Base-by-base conservation (phyloP, 176 grass and related monocot species). In the Pharus latifolius region DNA sequence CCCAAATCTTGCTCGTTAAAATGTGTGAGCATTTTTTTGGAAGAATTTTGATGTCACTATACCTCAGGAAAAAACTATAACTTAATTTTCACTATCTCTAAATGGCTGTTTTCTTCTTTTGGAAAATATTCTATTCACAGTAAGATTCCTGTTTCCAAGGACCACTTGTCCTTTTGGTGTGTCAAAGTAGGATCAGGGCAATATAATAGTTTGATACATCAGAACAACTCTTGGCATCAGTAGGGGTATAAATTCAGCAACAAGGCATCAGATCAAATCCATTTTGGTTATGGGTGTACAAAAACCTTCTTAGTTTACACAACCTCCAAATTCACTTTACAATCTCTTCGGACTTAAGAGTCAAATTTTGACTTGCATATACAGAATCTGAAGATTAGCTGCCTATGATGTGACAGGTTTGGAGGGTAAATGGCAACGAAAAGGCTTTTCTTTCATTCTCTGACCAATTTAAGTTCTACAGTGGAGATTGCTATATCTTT, bases 381-480 rank as follows among this genome's bases (percentile, higher is more conserved):
- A 35, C 4, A 16, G 3, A 82, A 56, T 74, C 75, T 74, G 35
- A 79, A 67, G 54, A n/a, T 73, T 63, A 14, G 24, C n/a, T 41
- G 32, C 20, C n/a, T n/a, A n/a, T n/a, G n/a, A 7, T 78, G 44
- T 73, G 65, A 32, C 64, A 99, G 95, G 95, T 91, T 64, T 99
- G 95, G 95, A 87, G 84, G 27, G 65, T 99, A 28, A 91, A 99
- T 76, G 84, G 85, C 28, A 86, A 84, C 11, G 84, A 94, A 56
- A 99, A 99, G 64, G 74, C 60, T 65, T 85, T 93, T 49, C 81
- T 99, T 57, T 83, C 90, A 58, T 85, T 91, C 75, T 88, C 87
- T 22, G 90, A 99, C 59, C 95, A 99, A 83, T 91, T 83, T 86
- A 99, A 91, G 81, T 99, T 99, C 84, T 98, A 86, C 58, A 93